Conservation (phyloP, 257 asterid species). For the Perilla frutescens region DNA sequence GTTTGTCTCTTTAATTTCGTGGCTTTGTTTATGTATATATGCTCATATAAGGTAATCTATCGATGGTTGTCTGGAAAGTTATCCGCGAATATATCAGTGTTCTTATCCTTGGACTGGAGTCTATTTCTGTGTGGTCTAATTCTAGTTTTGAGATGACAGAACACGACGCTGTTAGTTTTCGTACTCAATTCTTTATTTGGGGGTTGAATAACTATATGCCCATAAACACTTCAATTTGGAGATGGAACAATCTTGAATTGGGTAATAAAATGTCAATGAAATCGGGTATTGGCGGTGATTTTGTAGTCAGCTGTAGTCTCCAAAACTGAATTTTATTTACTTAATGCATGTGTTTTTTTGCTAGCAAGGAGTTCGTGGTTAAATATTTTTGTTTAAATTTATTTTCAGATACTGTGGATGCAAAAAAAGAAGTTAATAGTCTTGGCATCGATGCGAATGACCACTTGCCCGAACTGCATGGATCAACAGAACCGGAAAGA, state of each 20-base stretch:
- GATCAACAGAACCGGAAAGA: constrained; percentile 61
- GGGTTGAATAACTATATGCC: neutral
- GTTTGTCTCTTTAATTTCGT: constrained; percentile 30
- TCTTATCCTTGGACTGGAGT: constrained; percentile 7
- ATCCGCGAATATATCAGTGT: neutral
- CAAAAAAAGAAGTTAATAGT: constrained; percentile 40
- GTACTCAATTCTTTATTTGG: neutral
- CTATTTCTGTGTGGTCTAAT: constrained; percentile 4
- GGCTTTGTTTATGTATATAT: neutral
- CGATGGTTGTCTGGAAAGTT: constrained; percentile 11
- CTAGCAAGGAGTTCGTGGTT: constrained; percentile 6
- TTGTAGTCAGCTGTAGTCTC: neutral
- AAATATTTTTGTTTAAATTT: constrained; percentile 15
- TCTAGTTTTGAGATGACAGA: constrained; percentile 26
- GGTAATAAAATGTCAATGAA: neutral
- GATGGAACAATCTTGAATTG: constrained; percentile 1
- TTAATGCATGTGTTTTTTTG: neutral
- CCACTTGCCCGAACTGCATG: constrained; percentile 57
- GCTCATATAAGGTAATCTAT: neutral
- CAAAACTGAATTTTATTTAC: neutral
- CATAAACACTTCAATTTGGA: neutral
- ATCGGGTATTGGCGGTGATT: no score
- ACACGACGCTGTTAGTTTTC: constrained; percentile 6
- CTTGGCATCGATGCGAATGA: constrained; percentile 36
- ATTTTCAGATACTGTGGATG: constrained; percentile 44